Percentiles rank a stretch among this genome's conserved stretches.
Conservation (phyloP, 805 yeast species). For the Sporopachydermia lactativora region DNA sequence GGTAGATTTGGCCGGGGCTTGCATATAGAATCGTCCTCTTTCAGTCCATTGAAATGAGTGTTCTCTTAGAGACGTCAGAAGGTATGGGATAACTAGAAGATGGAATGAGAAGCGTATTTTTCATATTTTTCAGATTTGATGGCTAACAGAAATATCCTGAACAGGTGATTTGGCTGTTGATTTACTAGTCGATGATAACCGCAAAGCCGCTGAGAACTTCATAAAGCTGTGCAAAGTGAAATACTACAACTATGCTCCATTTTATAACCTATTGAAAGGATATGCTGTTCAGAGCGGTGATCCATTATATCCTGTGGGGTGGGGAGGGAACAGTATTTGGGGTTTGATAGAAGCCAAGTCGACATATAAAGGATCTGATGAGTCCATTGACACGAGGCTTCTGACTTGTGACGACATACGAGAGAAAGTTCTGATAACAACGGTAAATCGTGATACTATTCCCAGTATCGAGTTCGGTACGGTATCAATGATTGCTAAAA, state of each 20-base stretch:
- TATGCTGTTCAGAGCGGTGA: constrained; percentile 32
- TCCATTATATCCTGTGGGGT: constrained; percentile 27
- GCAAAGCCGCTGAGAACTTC: constrained; percentile 30
- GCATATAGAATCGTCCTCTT: no score
- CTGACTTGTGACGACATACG: no score
- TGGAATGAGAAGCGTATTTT: neutral
- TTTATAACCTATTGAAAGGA: constrained; percentile 29
- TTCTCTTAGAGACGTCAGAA: constrained; percentile 25
- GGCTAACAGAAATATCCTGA: neutral
- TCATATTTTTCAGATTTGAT: constrained; percentile 3
- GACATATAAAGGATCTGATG: constrained; percentile 8
- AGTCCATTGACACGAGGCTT: neutral
- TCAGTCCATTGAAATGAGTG: no score
- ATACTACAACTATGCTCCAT: constrained; percentile 37
- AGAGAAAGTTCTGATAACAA: no score
- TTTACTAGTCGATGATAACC: constrained; percentile 22
- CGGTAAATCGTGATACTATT: neutral
- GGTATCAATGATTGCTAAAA: neutral
- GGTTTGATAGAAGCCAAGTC: constrained; percentile 13
- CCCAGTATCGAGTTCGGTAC: neutral
- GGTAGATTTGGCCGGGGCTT: no score
- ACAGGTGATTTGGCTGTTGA: constrained; percentile 40
- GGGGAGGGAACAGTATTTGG: constrained; percentile 21
- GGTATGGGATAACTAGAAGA: constrained; percentile 14
- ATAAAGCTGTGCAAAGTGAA: constrained; percentile 37